Evolutionary conservation across 495 filamentous ascomycete genomes (phyloP).

Genomic region (Penicillium macrosclerotiorum): DNA sequence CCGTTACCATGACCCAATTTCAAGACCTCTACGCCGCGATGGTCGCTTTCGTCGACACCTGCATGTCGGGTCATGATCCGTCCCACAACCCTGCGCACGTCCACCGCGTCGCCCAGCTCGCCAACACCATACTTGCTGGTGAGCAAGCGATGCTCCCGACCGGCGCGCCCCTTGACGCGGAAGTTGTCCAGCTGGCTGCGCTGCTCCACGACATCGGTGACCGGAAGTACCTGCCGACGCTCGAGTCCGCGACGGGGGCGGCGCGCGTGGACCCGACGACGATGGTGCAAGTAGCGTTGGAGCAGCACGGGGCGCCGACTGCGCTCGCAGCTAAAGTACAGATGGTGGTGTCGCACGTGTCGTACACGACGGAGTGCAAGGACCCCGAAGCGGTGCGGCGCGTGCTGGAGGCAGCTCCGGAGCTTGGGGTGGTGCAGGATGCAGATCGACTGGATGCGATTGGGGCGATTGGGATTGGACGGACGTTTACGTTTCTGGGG

Average conservation of each 20-base stretch:
- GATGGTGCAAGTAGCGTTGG: constrained; percentile 56
- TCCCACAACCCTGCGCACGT: constrained; percentile 88
- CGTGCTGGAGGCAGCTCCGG: constrained; percentile 56
- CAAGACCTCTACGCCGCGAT: constrained; percentile 46
- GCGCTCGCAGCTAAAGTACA: constrained; percentile 64
- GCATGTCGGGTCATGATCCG: constrained; percentile 80
- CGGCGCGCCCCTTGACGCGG: constrained; percentile 43
- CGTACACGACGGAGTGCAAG: constrained; percentile 70
- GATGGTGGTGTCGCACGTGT: constrained; percentile 67
- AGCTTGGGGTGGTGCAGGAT: constrained; percentile 85
- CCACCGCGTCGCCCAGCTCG: constrained; percentile 69
- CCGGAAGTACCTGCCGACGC: constrained; percentile 63
- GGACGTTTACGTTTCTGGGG: constrained; percentile 75
- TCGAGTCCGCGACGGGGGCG: not conserved
- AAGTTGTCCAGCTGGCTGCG: constrained; percentile 66
- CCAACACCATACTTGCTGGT: constrained; percentile 55
- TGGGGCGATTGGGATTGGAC: constrained; percentile 77
- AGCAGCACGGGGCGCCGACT: constrained; percentile 50
- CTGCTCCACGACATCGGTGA: constrained; percentile 88
- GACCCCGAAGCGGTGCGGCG: constrained; percentile 50
- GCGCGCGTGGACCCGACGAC: constrained; percentile 40
- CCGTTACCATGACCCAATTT: constrained; percentile 17
- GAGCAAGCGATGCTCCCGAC: constrained; percentile 36
- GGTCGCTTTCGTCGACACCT: constrained; percentile 57
- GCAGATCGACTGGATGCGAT: constrained; percentile 88